Evolutionary conservation across 2,329 filamentous ascomycete genomes (phyloP).

Genomic region (Plectosphaerella cucumerina): DNA sequence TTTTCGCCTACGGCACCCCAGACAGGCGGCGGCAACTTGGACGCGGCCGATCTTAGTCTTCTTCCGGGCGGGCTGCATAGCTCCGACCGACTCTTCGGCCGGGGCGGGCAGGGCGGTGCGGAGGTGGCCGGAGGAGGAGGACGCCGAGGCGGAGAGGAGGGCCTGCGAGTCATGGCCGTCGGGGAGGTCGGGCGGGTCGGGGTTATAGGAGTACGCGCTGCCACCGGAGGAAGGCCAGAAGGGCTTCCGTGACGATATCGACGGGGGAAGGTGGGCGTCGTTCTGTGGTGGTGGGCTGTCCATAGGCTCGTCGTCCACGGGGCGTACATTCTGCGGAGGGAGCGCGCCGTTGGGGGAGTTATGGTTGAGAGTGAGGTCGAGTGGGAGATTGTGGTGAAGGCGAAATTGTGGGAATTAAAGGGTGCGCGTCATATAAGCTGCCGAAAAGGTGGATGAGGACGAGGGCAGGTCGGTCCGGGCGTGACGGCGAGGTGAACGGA

Average conservation of each 20-base stretch:
- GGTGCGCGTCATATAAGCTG: too few species aligned
- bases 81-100: not conserved
- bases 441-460: too few species aligned
- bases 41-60: not conserved
- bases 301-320: not conserved
- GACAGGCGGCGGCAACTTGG: conserved; percentile 4
- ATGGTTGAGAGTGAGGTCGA: not conserved
- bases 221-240: too few species aligned
- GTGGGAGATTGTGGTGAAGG: not conserved
- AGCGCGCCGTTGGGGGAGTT: not conserved
- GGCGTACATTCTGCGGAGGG: not conserved
- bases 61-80: not conserved
- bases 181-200: too few species aligned
- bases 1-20: conserved; percentile 7
- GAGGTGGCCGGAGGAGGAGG: not conserved
- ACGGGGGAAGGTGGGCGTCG: too few species aligned
- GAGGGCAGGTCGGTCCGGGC: too few species aligned
- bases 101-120: not conserved
- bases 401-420: too few species aligned
- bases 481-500: too few species aligned
- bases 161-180: not conserved
- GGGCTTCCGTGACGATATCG: too few species aligned
- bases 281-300: not conserved
- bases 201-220: too few species aligned
- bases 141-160: not conserved